Evolutionary conservation across 2,329 filamentous ascomycete genomes (phyloP), one percentile per base, ranked within the genome.

Genomic region (Sporothrix brasiliensis): DNA sequence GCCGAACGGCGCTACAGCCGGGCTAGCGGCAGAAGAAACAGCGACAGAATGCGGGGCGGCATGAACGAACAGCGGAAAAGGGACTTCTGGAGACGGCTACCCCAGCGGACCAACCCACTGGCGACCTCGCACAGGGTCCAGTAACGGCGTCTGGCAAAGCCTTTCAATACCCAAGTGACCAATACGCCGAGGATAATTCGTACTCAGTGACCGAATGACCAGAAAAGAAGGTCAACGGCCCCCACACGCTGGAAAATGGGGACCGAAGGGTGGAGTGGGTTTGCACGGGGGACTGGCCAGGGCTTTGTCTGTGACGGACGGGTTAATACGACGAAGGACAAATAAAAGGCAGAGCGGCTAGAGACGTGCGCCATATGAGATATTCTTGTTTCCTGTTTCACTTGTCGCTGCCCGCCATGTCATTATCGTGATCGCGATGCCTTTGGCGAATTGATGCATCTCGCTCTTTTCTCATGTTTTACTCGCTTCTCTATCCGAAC

Each of bases 11-110:
- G 24, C 44, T 44, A 1, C 61, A 65, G 39, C 67, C 67, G 67
- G 67, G 54, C 54, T 69, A 69, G 54, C 67, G 67, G 67, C 67
- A 61, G 39, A 27, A 16, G 3, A 54, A 2, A 41, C 58, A 11
- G 47, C 30, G 44, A 65, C n/a, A 56, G 21, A 24, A 34, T 34
- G 66, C 49, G 66, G 30, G 50, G 34, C 50, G 66, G 39, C 21
- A 30, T 39, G 27, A 14, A 44, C 34, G 34, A 61, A 6, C 19
- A 44, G 39, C n/a, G 30, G 30, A 19, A 24, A 24, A 24, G 19
- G 24, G 11, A 67, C 13, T 39, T 24, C 19, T 30, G 27, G 27
- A 30, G 27, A 5, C 27, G 27, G 27, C 27, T 5, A 30, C 27
- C 27, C n/a, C 66, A 54, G 50, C 34, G 34, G 52, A 7, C 50